A percentile compares a stretch with the other conserved stretches of the same genome.
phyloP scores from a whole-genome alignment of 371 early-diverging fungal genomes.

The Phascolomyces articulosus region DNA sequence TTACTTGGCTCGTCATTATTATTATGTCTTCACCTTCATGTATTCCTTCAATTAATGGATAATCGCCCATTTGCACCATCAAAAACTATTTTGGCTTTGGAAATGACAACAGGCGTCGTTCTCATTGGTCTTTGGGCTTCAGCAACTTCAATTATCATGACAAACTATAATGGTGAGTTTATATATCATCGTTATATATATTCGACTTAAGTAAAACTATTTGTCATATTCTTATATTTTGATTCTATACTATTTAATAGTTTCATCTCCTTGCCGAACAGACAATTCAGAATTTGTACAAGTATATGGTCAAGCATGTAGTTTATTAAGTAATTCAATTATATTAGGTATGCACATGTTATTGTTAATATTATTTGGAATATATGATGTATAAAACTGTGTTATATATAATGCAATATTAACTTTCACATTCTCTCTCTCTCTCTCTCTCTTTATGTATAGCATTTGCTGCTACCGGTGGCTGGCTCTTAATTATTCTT shows the following conservation, averaged over 20 bases:
- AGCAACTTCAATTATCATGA: constrained; percentile 19
- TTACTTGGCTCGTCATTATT: constrained; percentile 23
- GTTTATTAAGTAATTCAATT: constrained; percentile 12
- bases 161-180: constrained; percentile 23
- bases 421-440: too few species aligned
- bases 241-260: constrained; percentile 2
- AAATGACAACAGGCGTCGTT: constrained; percentile 23
- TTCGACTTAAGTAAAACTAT: background rate
- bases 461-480: constrained; percentile 17
- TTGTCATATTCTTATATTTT: background rate
- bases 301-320: constrained; percentile 16
- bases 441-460: background rate
- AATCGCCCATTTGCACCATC: constrained; percentile 11
- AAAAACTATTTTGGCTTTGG: constrained; percentile 12
- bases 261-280: constrained; percentile 19
- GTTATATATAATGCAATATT: too few species aligned
- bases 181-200: background rate
- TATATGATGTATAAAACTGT: background rate
- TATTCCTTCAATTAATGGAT: constrained; percentile 13
- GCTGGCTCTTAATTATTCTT: constrained; percentile 18
- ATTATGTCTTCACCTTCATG: constrained; percentile 25
- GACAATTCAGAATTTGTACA: constrained; percentile 8
- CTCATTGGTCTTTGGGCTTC: constrained; percentile 31
- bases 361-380: too few species aligned
- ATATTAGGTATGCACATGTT: constrained; percentile 22